Evolutionary conservation across 805 yeast species (phyloP).

Genomic region (Suhomyces sp.): DNA sequence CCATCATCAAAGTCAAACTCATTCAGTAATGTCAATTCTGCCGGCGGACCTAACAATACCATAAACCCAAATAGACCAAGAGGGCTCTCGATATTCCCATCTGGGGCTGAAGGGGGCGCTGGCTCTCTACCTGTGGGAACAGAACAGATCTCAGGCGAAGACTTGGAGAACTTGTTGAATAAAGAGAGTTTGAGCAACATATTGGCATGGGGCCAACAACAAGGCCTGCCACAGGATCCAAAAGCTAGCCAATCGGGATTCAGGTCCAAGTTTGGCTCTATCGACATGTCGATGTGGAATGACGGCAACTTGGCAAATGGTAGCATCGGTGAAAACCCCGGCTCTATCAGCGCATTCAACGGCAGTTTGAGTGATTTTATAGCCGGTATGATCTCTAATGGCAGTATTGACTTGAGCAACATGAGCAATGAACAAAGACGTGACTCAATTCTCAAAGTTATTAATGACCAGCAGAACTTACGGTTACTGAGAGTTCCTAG

Average conservation of each 20-base stretch:
- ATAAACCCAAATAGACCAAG: conserved; percentile 9
- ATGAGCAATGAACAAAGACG: conserved; percentile 41
- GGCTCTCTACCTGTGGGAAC: conserved; percentile 4
- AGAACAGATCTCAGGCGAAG: conserved; percentile 25
- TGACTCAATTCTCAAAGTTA: conserved; percentile 36
- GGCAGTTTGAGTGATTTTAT: conserved; percentile 34
- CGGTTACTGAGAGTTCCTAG: conserved; percentile 9
- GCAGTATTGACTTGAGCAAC: conserved; percentile 36
- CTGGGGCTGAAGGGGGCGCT: conserved; percentile 4
- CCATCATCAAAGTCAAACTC: conserved; percentile 1
- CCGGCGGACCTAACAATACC: conserved; percentile 8
- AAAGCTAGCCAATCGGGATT: conserved; percentile 11
- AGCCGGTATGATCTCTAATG: conserved; percentile 32
- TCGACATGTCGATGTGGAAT: conserved; percentile 23
- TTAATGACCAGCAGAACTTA: conserved; percentile 31
- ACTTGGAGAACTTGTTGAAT: conserved; percentile 30
- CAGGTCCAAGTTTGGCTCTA: conserved; percentile 25
- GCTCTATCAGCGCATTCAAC: conserved; percentile 28
- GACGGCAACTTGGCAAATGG: conserved; percentile 11
- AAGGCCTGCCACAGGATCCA: conserved; percentile 8
- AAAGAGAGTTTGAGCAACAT: conserved; percentile 33
- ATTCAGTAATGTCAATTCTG: conserved; percentile 5
- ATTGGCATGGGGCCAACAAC: conserved; percentile 26
- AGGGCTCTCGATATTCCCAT: conserved; percentile 20
- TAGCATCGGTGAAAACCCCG: conserved; percentile 20